These are phyloP conservation scores for Cylindrotheca closterium DNA, from an alignment of 108 stramenopile species.

Conservation along the genomic window DNA sequence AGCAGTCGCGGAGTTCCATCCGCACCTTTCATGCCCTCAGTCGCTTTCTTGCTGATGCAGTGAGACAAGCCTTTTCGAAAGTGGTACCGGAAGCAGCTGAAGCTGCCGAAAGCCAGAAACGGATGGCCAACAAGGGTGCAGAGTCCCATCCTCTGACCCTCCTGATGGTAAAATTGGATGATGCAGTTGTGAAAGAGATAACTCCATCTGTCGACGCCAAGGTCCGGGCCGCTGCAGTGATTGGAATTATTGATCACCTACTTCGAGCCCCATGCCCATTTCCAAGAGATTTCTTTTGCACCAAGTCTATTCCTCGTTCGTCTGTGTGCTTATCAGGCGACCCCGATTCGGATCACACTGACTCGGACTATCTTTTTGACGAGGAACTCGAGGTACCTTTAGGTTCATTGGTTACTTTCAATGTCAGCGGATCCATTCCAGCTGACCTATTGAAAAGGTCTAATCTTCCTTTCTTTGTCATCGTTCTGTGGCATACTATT, in stretches of 20 bases:
- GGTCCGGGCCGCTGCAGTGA: slow-evolving; percentile 41
- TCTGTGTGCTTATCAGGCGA: slow-evolving; percentile 23
- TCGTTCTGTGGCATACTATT: slow-evolving; percentile 36
- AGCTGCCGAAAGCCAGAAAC: no score
- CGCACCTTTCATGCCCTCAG: slow-evolving; percentile 33
- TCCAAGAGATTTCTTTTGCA: slow-evolving; percentile 26
- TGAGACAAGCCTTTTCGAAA: slow-evolving; percentile 21
- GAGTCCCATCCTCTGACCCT: slow-evolving; percentile 15
- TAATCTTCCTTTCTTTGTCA: slow-evolving; percentile 21
- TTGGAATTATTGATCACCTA: slow-evolving; percentile 46
- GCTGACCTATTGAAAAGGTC: slow-evolving; percentile 8
- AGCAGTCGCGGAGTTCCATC: slow-evolving; percentile 38
- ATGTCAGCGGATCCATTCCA: slow-evolving; percentile 35
- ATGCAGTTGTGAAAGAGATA: slow-evolving; percentile 24
- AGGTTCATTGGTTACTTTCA: slow-evolving; percentile 15
- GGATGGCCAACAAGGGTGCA: slow-evolving; percentile 14
- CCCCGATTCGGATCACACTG: slow-evolving; percentile 13
- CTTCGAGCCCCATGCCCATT: slow-evolving; percentile 40
- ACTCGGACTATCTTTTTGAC: slow-evolving; percentile 7
- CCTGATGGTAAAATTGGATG: slow-evolving; percentile 31
- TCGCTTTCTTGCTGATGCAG: slow-evolving; percentile 20
- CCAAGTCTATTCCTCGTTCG: slow-evolving; percentile 10
- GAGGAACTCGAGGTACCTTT: slow-evolving; percentile 23
- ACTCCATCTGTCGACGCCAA: slow-evolving; percentile 29
- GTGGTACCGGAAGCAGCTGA: slow-evolving; percentile 11